A percentile compares a stretch with the other conserved stretches of the same genome.
These are phyloP conservation scores for Astragalus membranaceus DNA, from an alignment of 306 rosid genomes.

Conservation along the genomic window DNA sequence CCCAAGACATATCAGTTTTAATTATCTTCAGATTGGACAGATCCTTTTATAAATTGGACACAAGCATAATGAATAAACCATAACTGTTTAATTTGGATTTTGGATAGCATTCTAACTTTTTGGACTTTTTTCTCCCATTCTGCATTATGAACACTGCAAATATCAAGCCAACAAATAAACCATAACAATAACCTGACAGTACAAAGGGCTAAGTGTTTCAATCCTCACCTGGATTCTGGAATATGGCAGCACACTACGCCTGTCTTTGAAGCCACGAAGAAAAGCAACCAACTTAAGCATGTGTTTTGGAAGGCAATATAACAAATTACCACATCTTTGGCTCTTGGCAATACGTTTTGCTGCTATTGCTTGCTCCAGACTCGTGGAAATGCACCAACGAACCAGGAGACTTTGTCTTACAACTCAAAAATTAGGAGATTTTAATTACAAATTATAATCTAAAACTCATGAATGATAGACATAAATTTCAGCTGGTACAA, in stretches of 20 bases:
- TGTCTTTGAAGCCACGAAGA: conserved; percentile 11
- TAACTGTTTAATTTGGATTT: neutral
- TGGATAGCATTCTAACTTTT: conserved; percentile 1
- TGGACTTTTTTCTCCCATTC: neutral
- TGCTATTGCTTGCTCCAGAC: neutral
- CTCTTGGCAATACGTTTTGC: conserved; percentile 7
- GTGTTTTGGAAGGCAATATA: conserved; percentile 3
- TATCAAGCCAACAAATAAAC: conserved; percentile 6
- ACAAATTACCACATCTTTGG: neutral
- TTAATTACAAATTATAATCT: neutral
- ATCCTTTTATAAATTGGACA: neutral
- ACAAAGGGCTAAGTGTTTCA: neutral
- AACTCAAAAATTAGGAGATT: neutral
- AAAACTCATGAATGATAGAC: neutral
- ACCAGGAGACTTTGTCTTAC: neutral
- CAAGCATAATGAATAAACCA: neutral
- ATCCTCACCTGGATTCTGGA: conserved; percentile 1
- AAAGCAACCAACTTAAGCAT: conserved; percentile 5
- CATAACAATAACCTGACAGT: neutral
- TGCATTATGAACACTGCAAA: neutral
- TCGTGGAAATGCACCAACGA: conserved; percentile 1
- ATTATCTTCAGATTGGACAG: neutral
- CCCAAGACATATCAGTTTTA: neutral
- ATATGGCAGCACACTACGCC: neutral
- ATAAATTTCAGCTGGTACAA: conserved; percentile 7